Evolutionary conservation across 2,329 filamentous ascomycete genomes (phyloP).

Genomic region (Leptosphaerulina australis): DNA sequence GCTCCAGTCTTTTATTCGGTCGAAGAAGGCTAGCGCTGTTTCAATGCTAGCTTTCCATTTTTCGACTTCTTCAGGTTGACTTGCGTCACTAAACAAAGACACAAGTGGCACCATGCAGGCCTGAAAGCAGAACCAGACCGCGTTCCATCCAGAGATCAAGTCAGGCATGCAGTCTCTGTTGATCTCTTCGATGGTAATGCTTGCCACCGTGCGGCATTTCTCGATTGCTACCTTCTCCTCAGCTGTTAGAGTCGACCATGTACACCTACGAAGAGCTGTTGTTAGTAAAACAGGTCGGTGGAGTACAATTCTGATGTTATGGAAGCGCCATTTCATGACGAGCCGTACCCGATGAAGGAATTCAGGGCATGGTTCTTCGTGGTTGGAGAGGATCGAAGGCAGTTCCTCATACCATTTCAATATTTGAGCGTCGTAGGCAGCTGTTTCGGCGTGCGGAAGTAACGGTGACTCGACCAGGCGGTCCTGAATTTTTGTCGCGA

Average conservation of each 20-base stretch:
- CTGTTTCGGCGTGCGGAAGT: conserved; percentile 69
- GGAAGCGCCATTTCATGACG: conserved; percentile 83
- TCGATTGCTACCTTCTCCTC: conserved; percentile 72
- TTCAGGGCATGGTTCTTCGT: conserved; percentile 69
- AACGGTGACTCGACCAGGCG: conserved; percentile 72
- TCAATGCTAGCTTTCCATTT: conserved; percentile 53
- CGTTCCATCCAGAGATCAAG: conserved; percentile 81
- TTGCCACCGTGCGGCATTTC: conserved; percentile 71
- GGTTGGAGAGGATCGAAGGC: conserved; percentile 56
- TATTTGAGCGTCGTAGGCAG: conserved; percentile 69
- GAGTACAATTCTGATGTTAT: conserved; percentile 77
- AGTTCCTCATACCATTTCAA: conserved; percentile 74
- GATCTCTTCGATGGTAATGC: conserved; percentile 74
- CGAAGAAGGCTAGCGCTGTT: conserved; percentile 51
- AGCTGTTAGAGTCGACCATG: conserved; percentile 58
- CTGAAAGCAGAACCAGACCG: conserved; percentile 81
- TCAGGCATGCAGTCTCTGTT: conserved; percentile 72
- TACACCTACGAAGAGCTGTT: conserved; percentile 62
- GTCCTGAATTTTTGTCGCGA: conserved; percentile 79
- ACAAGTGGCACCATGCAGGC: conserved; percentile 79
- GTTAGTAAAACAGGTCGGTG: conserved; percentile 74
- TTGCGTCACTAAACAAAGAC: conserved; percentile 71
- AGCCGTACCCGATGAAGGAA: conserved; percentile 72
- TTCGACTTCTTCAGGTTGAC: conserved; percentile 47
- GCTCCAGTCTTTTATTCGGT: conserved; percentile 52